Conservation (phyloP, 495 filamentous ascomycete species). For the Podospora fimiseda region DNA sequence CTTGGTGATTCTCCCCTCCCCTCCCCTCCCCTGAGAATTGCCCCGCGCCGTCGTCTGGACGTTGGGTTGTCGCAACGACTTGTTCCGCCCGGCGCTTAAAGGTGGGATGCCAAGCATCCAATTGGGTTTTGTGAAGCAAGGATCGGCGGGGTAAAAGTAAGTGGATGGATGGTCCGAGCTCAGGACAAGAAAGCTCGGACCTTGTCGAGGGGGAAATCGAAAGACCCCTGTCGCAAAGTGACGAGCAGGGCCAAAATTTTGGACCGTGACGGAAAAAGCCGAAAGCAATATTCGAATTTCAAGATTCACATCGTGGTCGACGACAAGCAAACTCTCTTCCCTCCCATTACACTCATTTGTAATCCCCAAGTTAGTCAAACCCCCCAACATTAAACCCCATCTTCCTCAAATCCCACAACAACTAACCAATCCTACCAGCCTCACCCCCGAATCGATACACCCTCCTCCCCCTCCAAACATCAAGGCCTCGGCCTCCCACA, state of each 20-base stretch:
- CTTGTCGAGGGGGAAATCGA: not conserved
- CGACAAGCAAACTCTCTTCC: not conserved
- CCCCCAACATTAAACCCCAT: not conserved
- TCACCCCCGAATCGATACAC: no score
- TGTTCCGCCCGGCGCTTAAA: conserved; percentile 23
- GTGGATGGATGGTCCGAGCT: conserved; percentile 3
- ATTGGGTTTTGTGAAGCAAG: not conserved
- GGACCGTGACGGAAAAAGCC: not conserved
- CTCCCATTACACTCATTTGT: not conserved
- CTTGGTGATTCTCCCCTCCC: not conserved
- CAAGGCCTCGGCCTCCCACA: no score
- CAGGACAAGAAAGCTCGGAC: conserved; percentile 4
- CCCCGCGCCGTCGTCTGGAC: not conserved
- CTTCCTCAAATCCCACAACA: not conserved
- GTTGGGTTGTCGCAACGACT: not conserved
- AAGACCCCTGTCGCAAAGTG: conserved; percentile 3
- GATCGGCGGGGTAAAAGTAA: conserved; percentile 4
- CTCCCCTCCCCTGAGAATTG: not conserved
- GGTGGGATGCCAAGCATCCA: conserved; percentile 15
- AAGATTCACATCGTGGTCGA: not conserved
- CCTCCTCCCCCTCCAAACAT: not conserved
- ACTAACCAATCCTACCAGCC: not conserved
- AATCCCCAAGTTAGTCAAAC: not conserved
- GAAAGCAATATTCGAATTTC: conserved; percentile 9
- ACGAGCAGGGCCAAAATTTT: conserved; percentile 14